Evolutionary conservation across 192 early-diverging fungal genomes (phyloP), one percentile per base, ranked within the genome.

Genomic region (Pilaira anomala): DNA sequence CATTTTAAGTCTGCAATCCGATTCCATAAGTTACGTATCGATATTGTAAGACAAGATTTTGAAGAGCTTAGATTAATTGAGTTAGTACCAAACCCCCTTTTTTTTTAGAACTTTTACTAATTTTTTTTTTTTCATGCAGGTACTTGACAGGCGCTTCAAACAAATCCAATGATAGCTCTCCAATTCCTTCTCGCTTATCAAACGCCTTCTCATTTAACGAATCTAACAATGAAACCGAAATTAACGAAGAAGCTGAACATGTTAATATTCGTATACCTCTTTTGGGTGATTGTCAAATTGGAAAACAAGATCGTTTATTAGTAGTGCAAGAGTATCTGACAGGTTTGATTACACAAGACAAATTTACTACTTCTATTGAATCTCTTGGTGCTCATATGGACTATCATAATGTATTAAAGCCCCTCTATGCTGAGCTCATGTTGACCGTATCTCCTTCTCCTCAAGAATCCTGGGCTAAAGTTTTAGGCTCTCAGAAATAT

Each of bases 51-150:
- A 19, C 12, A 65, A 22, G 41, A 56, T 3, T 30, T 44, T 48
- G 26, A 44, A n/a, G 63, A 65, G 28, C 52, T 11, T n/a, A 22
- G 52, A 44, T 52, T 65, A 44, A 28, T 65, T 8, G 18, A 44
- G 63, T 65, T 44, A 48, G 25, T 19, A 52, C 50, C 19, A 28
- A 16, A 26, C 25, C 25, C 25, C 3, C 21, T 51, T 7, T 51
- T 6, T 18, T 19, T 46, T 14, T 13, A 7, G 4, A 46, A 14
- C 5, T 18, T 19, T 16, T 4, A 46, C 18, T 18, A 46, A 18
- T 5, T 46, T 46, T 7, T 45, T 46, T 8, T 12, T 46, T 46
- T 18, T 46, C 4, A 46, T 46, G 13, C 4, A 46, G 44, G 16
- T 46, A 46, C 16, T 14, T 46, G 16, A 14, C 55, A 22, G 63